These are phyloP conservation scores for Brassica napus DNA, from an alignment of 345 rosid species.

Conservation along the genomic window DNA sequence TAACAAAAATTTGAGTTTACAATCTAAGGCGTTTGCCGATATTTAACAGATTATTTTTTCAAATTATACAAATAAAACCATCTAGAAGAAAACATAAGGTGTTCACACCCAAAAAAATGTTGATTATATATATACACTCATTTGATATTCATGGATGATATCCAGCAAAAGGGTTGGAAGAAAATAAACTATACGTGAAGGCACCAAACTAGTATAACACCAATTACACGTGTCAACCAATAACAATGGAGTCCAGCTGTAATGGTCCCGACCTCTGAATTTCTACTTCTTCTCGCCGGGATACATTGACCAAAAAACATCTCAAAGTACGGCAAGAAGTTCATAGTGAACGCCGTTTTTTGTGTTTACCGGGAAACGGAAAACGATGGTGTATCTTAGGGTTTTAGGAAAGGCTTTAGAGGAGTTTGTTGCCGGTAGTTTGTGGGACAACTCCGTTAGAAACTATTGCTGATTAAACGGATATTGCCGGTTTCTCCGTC, in stretches of 20 bases:
- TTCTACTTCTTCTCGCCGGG: background rate
- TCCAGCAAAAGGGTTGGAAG: conserved; percentile 14
- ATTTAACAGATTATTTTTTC: background rate
- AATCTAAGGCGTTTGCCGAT: background rate
- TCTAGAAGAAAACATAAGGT: conserved; percentile 6
- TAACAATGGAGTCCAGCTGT: conserved; percentile 2
- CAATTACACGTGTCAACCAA: background rate
- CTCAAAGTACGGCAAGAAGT: background rate
- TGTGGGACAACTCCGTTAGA: background rate
- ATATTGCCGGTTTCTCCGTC: conserved; percentile 38
- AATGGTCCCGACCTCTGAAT: background rate
- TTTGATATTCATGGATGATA: conserved; percentile 32
- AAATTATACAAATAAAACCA: conserved; percentile 1
- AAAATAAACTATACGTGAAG: background rate
- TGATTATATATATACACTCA: conserved; percentile 18
- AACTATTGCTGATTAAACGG: conserved; percentile 33
- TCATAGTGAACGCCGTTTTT: background rate
- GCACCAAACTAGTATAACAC: background rate
- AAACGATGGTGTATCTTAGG: conserved; percentile 1
- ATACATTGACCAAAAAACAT: background rate
- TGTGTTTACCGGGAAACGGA: background rate
- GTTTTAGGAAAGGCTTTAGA: background rate
- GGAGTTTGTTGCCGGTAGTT: background rate
- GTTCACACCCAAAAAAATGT: conserved; percentile 27
- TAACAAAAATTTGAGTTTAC: conserved; percentile 1